Base-by-base conservation (phyloP, 2,329 filamentous ascomycete species). In the Colletotrichum salicis region DNA sequence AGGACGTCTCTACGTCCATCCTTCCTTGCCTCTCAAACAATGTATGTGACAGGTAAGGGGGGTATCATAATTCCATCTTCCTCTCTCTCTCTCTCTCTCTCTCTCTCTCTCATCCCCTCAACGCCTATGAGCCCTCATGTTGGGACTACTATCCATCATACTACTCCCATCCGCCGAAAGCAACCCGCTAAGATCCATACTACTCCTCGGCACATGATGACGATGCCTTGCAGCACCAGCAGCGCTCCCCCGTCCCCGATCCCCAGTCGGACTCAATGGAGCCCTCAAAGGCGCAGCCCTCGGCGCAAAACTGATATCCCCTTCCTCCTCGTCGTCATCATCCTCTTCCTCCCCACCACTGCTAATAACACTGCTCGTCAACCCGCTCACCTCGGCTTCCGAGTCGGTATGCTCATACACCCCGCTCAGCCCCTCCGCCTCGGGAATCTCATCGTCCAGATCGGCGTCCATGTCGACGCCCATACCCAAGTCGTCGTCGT, bases 361-460 rank as follows among this genome's bases (percentile, higher is more conserved):
- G 11, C 29, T 59, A 6, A 48, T 27, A 70, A 75, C 78, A 29
- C 83, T 81, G 60, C 83, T 83, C 72, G 86, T 87, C 77, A 85
- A 89, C 41, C 41, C 41, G 71, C 82, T 86, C 63, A 90, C 75
- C 63, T 91, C 90, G 10, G 86, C 91, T 75, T 94, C 92, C 2
- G 92, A 92, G 81, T 94, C 93, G 10, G 93, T 94, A 78, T 94
- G 92, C 83, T 95, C 92, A 82, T 94, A 94, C 75, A 89, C 88
- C 31, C 86, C 89, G 77, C 84, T 84, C 31, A 71, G 56, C 64
- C 68, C 71, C 76, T 90, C 88, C 11, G 86, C 90, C 71, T 93
- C 91, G 24, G 92, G 91, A 45, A 94, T 88, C 71, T 92, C 91
- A 60, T 90, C 91, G 78, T 94, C 92, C 52, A 94, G 84, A 77